phyloP scores from a whole-genome alignment of 148 eudicot species.

The Fagopyrum homotropicum region DNA sequence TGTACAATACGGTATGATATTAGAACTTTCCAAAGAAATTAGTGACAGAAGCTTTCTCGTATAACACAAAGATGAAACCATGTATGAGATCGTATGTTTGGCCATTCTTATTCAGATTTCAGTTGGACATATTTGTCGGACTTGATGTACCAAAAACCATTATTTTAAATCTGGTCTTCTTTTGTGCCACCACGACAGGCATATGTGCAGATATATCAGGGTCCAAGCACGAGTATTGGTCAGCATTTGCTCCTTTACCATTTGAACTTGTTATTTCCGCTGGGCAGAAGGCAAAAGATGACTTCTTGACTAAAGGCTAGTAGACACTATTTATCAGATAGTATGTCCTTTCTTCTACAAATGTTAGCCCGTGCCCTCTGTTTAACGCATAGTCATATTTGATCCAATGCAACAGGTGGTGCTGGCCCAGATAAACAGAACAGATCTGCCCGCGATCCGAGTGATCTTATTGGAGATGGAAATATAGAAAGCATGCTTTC shows the following conservation, averaged over 20 bases:
- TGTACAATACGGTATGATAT: constrained; percentile 58
- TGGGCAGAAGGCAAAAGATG: constrained; percentile 95
- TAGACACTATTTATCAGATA: constrained; percentile 21
- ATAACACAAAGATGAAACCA: background rate
- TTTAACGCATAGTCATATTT: background rate
- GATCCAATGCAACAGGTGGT: constrained; percentile 31
- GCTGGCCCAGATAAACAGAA: constrained; percentile 45
- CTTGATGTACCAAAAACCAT: background rate
- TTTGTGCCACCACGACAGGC: constrained; percentile 37
- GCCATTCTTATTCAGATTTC: background rate
- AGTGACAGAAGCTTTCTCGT: background rate
- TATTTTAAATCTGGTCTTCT: background rate
- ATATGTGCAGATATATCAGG: constrained; percentile 89
- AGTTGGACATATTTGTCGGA: background rate
- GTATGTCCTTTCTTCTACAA: background rate
- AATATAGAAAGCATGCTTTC: constrained; percentile 97
- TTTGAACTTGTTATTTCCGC: constrained; percentile 96
- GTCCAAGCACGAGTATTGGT: constrained; percentile 90
- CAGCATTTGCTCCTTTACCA: constrained; percentile 93
- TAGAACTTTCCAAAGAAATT: background rate
- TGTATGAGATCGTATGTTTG: background rate
- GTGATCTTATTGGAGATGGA: constrained; percentile 86
- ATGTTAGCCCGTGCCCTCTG: background rate
- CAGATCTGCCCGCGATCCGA: constrained; percentile 57
- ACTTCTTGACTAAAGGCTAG: constrained; percentile 49